A percentile compares a stretch with the other conserved stretches of the same genome.
These are phyloP conservation scores for Taxillus chinensis DNA, from an alignment of 164 flowering plant species.

Conservation along the genomic window DNA sequence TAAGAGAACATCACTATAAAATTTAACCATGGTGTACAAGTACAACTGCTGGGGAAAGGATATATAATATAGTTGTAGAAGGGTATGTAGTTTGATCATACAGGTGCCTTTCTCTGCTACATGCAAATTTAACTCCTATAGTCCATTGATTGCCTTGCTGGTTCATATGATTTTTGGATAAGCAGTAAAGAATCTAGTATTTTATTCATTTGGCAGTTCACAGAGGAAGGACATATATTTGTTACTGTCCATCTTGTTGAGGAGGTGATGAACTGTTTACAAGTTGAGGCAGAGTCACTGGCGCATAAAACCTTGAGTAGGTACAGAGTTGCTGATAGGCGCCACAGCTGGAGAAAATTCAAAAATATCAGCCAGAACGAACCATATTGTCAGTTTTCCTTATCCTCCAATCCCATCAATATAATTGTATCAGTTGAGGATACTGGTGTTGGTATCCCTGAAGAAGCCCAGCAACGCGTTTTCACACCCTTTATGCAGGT, in stretches of 20 bases:
- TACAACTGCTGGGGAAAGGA: too few species aligned
- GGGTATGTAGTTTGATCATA: too few species aligned
- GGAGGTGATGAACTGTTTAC: conserved; percentile 49
- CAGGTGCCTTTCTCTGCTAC: too few species aligned
- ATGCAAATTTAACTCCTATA: too few species aligned
- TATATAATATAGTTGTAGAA: too few species aligned
- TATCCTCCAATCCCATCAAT: conserved; percentile 36
- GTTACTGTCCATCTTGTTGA: conserved; percentile 77
- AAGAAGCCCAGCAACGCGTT: conserved; percentile 68
- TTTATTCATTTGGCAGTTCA: conserved; percentile 46
- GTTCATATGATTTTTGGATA: too few species aligned
- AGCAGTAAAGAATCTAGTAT: neutral
- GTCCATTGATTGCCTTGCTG: too few species aligned
- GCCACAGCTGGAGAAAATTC: conserved; percentile 67
- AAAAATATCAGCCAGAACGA: conserved; percentile 41
- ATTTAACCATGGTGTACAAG: too few species aligned
- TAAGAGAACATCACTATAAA: too few species aligned
- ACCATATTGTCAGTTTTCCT: conserved; percentile 10
- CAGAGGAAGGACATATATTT: conserved; percentile 86
- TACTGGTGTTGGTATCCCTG: conserved; percentile 86
- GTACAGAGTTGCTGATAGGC: conserved; percentile 63
- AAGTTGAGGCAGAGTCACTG: conserved; percentile 39
- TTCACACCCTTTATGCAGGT: conserved; percentile 98
- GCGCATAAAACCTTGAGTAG: conserved; percentile 71
- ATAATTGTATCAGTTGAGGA: conserved; percentile 88